Evolutionary conservation across 257 asterid genomes (phyloP).

Genomic region (Nicotiana obtusifolia): DNA sequence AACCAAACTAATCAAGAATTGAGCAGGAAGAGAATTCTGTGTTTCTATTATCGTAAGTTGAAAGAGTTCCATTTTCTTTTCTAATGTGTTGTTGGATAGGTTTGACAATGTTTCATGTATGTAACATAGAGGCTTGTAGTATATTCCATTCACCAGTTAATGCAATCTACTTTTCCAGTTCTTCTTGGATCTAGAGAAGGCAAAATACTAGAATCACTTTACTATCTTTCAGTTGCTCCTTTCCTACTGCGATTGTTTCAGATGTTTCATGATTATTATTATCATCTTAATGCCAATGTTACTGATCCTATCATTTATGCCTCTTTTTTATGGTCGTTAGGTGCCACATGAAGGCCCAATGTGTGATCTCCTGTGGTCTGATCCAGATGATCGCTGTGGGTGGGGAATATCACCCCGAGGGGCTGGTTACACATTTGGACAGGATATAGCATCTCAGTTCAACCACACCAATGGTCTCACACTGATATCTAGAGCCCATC

Average conservation of each 20-base stretch:
- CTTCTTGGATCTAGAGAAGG: background rate
- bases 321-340: slow-evolving; percentile 29
- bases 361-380: slow-evolving; percentile 99
- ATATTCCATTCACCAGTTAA: background rate
- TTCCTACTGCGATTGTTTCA: background rate
- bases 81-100: background rate
- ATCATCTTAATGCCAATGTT: background rate
- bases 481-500: slow-evolving; percentile 95
- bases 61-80: background rate
- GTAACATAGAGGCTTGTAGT: background rate
- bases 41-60: background rate
- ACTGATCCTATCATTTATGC: background rate
- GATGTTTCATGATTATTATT: background rate
- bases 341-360: slow-evolving; percentile 98
- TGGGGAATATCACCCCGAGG: slow-evolving; percentile 99
- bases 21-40: background rate
- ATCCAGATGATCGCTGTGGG: slow-evolving; percentile 94
- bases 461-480: slow-evolving; percentile 94
- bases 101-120: background rate
- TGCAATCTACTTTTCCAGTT: background rate
- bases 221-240: background rate
- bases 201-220: background rate
- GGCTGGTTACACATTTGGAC: slow-evolving; percentile 96
- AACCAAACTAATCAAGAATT: background rate
- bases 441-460: slow-evolving; percentile 88